Conservation (phyloP, 148 eudicot genomes). For the Beta vulgaris region DNA sequence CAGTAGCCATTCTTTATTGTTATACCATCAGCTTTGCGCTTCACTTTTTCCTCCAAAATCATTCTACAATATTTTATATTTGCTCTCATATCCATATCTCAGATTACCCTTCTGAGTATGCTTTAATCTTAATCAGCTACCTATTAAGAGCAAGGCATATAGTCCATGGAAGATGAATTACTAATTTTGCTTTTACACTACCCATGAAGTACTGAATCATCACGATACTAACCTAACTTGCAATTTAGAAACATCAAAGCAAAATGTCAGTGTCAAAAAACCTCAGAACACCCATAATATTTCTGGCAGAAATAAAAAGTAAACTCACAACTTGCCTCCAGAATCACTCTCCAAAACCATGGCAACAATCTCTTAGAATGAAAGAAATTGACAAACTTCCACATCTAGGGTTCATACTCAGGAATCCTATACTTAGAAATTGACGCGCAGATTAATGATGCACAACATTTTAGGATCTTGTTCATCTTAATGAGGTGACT, state of each 20-base stretch:
- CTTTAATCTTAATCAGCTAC: no score
- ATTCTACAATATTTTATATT: no score
- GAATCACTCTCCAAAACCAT: background rate
- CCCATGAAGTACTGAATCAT: background rate
- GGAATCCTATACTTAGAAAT: background rate
- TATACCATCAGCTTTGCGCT: no score
- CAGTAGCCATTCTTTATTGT: no score
- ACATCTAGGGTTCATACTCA: background rate
- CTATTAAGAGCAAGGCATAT: background rate
- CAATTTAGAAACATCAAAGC: background rate
- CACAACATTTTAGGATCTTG: background rate
- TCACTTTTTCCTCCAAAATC: no score
- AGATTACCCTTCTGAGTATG: background rate
- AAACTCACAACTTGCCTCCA: background rate
- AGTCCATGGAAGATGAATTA: background rate
- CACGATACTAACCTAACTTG: background rate
- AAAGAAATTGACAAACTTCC: background rate
- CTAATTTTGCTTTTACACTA: background rate
- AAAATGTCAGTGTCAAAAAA: no score
- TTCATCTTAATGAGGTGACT: background rate
- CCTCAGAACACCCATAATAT: background rate
- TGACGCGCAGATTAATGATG: no score
- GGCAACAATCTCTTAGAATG: background rate
- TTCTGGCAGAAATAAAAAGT: background rate
- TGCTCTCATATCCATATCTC: no score